Conservation (phyloP, 1,284 basidiomycete genomes). For the Leccinum cinnamomeum region DNA sequence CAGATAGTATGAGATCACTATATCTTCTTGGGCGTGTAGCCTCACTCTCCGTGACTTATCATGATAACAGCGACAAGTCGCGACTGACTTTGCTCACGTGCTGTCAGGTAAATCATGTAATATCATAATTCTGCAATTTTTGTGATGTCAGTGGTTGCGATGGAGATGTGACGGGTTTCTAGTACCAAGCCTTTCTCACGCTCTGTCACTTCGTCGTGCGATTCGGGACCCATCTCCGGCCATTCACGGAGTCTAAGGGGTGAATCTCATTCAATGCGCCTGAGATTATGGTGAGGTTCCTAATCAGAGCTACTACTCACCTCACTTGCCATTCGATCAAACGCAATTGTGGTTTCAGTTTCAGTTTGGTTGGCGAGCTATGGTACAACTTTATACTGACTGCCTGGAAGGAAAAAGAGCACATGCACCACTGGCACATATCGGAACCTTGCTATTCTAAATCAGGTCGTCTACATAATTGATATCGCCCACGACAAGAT, state of each 20-base stretch:
- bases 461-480: not conserved
- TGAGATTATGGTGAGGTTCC: conserved; percentile 5
- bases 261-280: conserved; percentile 52
- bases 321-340: too few relatives aligned
- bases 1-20: too few relatives aligned
- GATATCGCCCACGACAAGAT: conserved; percentile 33
- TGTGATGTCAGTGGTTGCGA: not conserved
- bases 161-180: not conserved
- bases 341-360: not conserved
- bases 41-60: too few relatives aligned
- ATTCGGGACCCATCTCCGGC: conserved; percentile 58
- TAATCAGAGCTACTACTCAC: too few relatives aligned
- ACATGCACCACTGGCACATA: not conserved
- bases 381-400: not conserved
- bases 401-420: not conserved
- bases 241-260: conserved; percentile 44
- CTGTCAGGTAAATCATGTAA: too few relatives aligned
- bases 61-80: too few relatives aligned
- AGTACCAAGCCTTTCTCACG: not conserved
- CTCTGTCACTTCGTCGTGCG: conserved; percentile 37
- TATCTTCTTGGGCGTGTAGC: too few relatives aligned
- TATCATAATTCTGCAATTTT: too few relatives aligned
- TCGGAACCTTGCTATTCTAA: not conserved
- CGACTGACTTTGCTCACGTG: too few relatives aligned
- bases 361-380: not conserved